Percentiles rank a stretch among this genome's conserved stretches.
These are phyloP conservation scores for Fraxinus pennsylvanica DNA, from an alignment of 257 asterid species.

Conservation along the genomic window DNA sequence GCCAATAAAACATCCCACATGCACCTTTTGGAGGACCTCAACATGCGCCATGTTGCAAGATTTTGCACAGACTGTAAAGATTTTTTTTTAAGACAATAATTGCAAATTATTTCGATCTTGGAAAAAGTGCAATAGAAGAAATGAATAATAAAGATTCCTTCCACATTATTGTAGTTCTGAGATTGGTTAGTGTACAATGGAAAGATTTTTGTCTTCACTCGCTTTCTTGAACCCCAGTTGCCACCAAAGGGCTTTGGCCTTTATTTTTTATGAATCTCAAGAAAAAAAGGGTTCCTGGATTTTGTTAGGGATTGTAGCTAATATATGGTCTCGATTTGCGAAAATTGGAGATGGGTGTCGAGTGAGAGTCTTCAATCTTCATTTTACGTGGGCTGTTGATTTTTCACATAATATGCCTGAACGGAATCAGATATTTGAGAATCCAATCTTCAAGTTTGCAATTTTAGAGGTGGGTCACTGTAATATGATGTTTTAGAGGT, in stretches of 20 bases:
- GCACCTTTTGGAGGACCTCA: constrained; percentile 17
- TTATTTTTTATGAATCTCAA: background rate
- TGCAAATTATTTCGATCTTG: constrained; percentile 13
- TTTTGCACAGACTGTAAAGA: constrained; percentile 13
- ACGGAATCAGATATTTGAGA: background rate
- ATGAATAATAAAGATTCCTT: constrained; percentile 36
- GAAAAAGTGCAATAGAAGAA: constrained; percentile 25
- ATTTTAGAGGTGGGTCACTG: background rate
- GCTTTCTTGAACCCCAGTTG: constrained; percentile 35
- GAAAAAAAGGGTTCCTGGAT: constrained; percentile 2
- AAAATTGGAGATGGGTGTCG: background rate
- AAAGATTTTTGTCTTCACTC: constrained; percentile 19
- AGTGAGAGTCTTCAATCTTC: background rate
- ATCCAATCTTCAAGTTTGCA: background rate
- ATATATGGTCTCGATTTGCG: background rate
- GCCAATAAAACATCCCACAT: background rate
- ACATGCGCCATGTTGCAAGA: constrained; percentile 31
- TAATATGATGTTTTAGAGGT: background rate
- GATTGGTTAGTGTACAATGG: constrained; percentile 11
- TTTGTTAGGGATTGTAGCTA: constrained; percentile 2
- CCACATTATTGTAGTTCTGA: constrained; percentile 24
- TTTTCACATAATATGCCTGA: background rate
- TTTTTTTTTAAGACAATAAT: constrained; percentile 26
- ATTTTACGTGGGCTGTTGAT: background rate
- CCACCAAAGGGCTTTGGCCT: constrained; percentile 6